phyloP scores from a whole-genome alignment of 768 basidiomycete genomes.

The Cystofilobasidium macerans region DNA sequence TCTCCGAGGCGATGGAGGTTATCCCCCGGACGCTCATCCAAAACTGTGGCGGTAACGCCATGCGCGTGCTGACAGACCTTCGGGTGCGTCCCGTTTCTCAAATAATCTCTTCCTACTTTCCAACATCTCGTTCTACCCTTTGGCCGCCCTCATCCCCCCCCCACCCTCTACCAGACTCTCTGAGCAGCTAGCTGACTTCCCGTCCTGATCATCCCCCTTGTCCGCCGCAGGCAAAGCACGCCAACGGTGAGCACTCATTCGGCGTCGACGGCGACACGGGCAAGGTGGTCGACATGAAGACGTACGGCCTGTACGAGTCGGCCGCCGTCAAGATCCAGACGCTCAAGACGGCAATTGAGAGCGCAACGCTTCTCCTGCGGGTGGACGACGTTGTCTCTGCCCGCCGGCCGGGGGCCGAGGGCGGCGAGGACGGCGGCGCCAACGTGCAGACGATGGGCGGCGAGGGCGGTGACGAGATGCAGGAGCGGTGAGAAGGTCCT shows the following conservation, averaged over 20 bases:
- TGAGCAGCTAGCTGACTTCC: not conserved
- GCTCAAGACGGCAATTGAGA: conserved; percentile 94
- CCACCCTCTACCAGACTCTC: not conserved
- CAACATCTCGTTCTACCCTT: not conserved
- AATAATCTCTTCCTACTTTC: not conserved
- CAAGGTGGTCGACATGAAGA: conserved; percentile 90
- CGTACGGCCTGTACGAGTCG: conserved; percentile 85
- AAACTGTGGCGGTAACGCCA: conserved; percentile 90
- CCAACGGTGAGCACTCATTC: conserved; percentile 77
- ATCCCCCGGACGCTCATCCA: conserved; percentile 90
- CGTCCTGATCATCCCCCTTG: not conserved
- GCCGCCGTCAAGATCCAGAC: conserved; percentile 98
- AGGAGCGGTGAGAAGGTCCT: conserved; percentile 11
- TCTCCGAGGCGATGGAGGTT: conserved; percentile 93
- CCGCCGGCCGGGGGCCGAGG: not conserved
- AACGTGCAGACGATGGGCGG: conserved; percentile 25
- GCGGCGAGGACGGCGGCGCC: conserved; percentile 20
- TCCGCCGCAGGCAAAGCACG: conserved; percentile 71
- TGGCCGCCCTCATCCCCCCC: too few relatives aligned
- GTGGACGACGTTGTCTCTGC: conserved; percentile 74
- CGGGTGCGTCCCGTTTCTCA: conserved; percentile 51
- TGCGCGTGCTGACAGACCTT: conserved; percentile 81
- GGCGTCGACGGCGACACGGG: conserved; percentile 95
- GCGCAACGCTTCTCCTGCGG: conserved; percentile 77
- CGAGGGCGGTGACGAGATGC: conserved; percentile 15